Evolutionary conservation across 257 asterid genomes (phyloP), one percentile per base, ranked within the genome.

Genomic region (Solanum sejunctum): DNA sequence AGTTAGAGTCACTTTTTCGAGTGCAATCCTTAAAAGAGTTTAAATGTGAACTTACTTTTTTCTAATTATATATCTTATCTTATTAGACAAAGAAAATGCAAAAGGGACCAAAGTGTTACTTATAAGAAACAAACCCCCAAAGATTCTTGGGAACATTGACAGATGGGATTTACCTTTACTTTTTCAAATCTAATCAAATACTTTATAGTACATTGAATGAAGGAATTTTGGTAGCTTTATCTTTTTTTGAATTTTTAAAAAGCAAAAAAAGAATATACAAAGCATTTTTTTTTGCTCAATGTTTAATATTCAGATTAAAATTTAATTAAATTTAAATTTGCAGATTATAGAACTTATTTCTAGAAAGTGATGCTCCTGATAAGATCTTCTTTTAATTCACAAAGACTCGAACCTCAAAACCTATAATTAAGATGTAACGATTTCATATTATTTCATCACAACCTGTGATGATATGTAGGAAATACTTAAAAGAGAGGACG

Each of bases 221-320:
- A 77, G 23, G 82, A 77, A 17, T 52, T 26, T 23, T 9, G 64
- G 17, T 77, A 77, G 17, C 47, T 52, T 52, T 77, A 23, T 49
- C 81, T 21, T 47, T 77, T n/a, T 51, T 23, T 5, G 17, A 23
- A 8, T 8, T 49, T 75, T 72, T 10, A 0, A 77, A 51, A 23
- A 16, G 7, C 15, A 77, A 51, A 15, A 9, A 21, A 77, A n/a
- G n/a, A 0, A 4, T 1, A 26, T 15, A 28, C 3, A 7, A 3
- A 1, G 2, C 12, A 56, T 54, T 54, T 13, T 54, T 55, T 55
- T 1, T 5, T 51, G 10, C 20, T 55, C 2, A 17, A 4, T 4
- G 60, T 6, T 17, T 0, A 0, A 13, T 26, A 64, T 0, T 0
- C 4, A 0, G 0, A 7, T 13, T 64, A 28, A 3, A 12, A 64